Percentiles rank a stretch among this genome's conserved stretches.
Evolutionary conservation across 805 yeast genomes (phyloP).

Genomic region (Phaffomyces thermotolerans): DNA sequence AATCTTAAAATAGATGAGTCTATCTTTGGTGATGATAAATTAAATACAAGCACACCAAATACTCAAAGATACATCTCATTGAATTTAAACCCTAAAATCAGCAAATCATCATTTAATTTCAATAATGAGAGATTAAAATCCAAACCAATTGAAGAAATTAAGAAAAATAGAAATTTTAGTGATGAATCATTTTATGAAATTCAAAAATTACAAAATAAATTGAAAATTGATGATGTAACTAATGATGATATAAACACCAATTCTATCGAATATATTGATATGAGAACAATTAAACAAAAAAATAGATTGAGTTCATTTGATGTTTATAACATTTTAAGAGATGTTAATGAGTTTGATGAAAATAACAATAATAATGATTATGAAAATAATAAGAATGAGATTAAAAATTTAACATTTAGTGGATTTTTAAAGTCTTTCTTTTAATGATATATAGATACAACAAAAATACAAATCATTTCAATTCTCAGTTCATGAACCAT

Average conservation of each 20-base stretch:
- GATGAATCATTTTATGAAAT: slow-evolving; percentile 7
- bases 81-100: slow-evolving; percentile 17
- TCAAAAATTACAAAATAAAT: slow-evolving; percentile 6
- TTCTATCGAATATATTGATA: slow-evolving; percentile 4
- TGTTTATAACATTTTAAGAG: slow-evolving; percentile 17
- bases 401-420: slow-evolving; percentile 12
- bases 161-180: slow-evolving; percentile 5
- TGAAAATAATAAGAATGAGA: neutral
- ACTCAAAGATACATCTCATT: slow-evolving; percentile 19
- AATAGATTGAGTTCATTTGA: slow-evolving; percentile 19
- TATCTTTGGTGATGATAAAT: too few relatives aligned
- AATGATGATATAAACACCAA: neutral
- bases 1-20: neutral
- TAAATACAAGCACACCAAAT: slow-evolving; percentile 16
- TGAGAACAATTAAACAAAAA: slow-evolving; percentile 2
- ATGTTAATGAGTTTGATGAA: slow-evolving; percentile 3
- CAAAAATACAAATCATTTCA: neutral
- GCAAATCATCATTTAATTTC: slow-evolving; percentile 2
- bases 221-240: slow-evolving; percentile 1
- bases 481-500: neutral
- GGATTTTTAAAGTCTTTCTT: slow-evolving; percentile 18
- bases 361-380: neutral
- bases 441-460: neutral
- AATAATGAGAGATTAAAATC: neutral
- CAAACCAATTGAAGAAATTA: neutral